Evolutionary conservation across 2,329 filamentous ascomycete genomes (phyloP), one percentile per base, ranked within the genome.

Genomic region (Penicillium sp.): DNA sequence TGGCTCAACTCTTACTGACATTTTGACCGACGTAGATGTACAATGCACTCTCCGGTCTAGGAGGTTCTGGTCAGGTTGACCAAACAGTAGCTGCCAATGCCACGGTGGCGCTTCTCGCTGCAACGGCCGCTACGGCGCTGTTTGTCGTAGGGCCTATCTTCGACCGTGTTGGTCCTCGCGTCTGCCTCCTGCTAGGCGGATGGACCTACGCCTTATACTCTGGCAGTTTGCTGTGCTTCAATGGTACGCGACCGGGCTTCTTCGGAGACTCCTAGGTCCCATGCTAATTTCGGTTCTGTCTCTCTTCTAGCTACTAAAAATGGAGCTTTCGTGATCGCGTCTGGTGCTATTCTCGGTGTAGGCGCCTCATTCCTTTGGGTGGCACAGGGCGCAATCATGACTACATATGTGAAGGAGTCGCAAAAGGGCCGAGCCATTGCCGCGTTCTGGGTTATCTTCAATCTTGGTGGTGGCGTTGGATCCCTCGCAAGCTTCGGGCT

Each of bases 311-410:
- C 74, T 48, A 71, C 70, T 16, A 66, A 59, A 14, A 81, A 81
- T 49, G 79, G 76, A 25, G 64, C 71, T 5, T 81, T 82, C 56
- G 79, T 82, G 37, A 82, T 82, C 57, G 78, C 73, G 6, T 64
- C 78, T 1, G 80, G 80, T 30, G 79, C 78, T 6, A 72, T 82
- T 28, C 74, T 82, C n/a, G 80, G 80, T 65, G 60, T 81, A 22
- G 79, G 80, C 11, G 78, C 79, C 2, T 76, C 79, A 1, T 78
- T 82, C 60, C 61, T 82, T 6, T 82, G 80, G 80, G 76, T 81
- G 28, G 73, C 79, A 0, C 80, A 82, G 63, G 80, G 80, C 13
- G 78, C 80, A 22, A 82, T 82, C 63, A 82, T 82, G 80, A 81
- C 78, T 0, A 79, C 79, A 1, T 82, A 82, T 61, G 75, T 79